Base-by-base conservation (phyloP, 352 stramenopile genomes). In the Pythium plurisporium region DNA sequence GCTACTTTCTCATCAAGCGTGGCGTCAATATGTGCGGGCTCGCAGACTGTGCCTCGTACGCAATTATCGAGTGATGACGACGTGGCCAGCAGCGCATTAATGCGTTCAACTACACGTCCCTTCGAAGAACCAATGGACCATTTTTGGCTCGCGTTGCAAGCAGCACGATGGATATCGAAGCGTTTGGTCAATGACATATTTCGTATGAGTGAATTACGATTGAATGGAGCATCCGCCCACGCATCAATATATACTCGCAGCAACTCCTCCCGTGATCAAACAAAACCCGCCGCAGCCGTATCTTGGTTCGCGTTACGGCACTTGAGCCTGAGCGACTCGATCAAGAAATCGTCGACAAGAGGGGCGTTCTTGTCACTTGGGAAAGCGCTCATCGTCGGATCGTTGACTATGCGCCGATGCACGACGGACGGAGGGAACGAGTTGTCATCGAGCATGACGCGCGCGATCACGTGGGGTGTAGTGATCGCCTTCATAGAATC, bases 1-100 rank as follows among this genome's bases (percentile, higher is more conserved):
- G 96, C 47, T 99, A 97, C 82, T 98, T 99, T 56, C 79, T 91
- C 55, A 96, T 99, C 38, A 76, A 85, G 19, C 95, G 97, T 64
- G 92, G 82, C 69, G 59, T 71, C 27, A 91, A 95, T 70, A 87
- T 88, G 78, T 98, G 91, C 66, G 91, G 91, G 44, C 52, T 98
- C 26, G 84, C 86, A 14, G 72, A 87, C 70, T 91, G 78, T 55
- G 84, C 91, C 48, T 90, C 85, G 52, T 97, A 96, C 57, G 83
- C 90, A 4, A 31, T 92, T n/a, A 53, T 92, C 29, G 51, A 67
- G 5, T 87, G 61, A 77, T 20, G 31, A 31, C 7, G 22, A 33
- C 3, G 2, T 23, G 23, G 2, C 41, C 29, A 20, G 15, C 25
- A 15, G 9, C 23, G 5, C n/a, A n/a, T n/a, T n/a, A n/a, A n/a